A percentile compares a stretch with the other conserved stretches of the same genome.
Conservation (phyloP, 139 green algal species). For the Tetradesmus obliquus region DNA sequence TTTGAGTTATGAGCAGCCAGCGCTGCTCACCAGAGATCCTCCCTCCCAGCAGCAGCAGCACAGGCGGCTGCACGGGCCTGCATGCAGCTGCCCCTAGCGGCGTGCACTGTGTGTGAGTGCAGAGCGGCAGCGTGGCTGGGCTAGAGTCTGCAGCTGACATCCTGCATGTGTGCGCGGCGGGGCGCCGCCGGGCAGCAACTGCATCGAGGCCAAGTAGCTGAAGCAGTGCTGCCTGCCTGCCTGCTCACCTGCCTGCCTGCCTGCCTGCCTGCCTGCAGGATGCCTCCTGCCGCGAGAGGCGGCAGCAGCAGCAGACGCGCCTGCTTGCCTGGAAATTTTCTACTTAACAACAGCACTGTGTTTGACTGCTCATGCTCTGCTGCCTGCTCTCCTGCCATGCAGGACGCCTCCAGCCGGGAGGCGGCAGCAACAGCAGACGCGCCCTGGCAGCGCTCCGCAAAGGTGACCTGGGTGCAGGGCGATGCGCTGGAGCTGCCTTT, state of each 20-base stretch:
- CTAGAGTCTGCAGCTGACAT: conserved; percentile 96
- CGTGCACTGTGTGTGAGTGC: no score
- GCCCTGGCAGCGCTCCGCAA: background rate
- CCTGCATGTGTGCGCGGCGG: conserved; percentile 61
- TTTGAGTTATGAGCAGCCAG: no score
- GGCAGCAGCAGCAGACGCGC: no score
- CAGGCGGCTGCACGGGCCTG: no score
- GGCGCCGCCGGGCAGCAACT: no score
- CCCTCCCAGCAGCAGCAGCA: no score
- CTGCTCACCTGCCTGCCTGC: background rate
- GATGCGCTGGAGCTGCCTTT: conserved; percentile 95
- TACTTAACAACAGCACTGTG: background rate
- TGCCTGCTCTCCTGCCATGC: background rate
- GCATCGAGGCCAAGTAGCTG: no score
- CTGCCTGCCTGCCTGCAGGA: background rate
- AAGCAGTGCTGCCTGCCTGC: no score
- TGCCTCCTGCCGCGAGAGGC: no score
- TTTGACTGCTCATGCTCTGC: background rate
- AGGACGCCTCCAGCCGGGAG: conserved; percentile 19
- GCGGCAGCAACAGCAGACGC: conserved; percentile 28
- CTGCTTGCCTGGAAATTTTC: no score
- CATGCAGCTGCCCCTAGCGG: no score
- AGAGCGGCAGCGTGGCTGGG: conserved; percentile 71
- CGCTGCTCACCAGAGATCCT: no score
- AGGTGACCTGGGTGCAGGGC: conserved; percentile 87